Evolutionary conservation across 1,284 basidiomycete species (phyloP), one percentile per base, ranked within the genome.

Genomic region (Sanghuangporus weigelae): DNA sequence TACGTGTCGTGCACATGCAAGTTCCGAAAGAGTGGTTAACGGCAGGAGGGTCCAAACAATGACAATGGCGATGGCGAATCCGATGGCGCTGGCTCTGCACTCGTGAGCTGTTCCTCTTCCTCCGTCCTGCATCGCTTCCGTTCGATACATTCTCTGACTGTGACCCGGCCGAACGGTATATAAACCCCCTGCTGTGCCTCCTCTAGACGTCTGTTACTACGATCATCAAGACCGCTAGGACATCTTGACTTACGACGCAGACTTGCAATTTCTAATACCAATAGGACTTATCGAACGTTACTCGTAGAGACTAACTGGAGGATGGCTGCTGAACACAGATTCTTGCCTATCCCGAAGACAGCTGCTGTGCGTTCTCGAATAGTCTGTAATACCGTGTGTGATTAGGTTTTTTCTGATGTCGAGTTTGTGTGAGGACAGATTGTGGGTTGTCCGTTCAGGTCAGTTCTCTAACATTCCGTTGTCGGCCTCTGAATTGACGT

Each of bases 371-470:
- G 87, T 78, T 7, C 16, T 40, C 16, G n/a, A 55, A 8, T 40
- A 38, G 10, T 44, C 40, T 46, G 40, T 3, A 48, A 40, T 31
- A 59, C 31, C 50, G 38, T 57, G n/a, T 44, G 8, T 50, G 44
- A 11, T 7, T 7, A 2, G 16, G n/a, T 46, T 57, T 40, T 60
- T 35, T 36, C 59, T 53, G 46, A 63, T 23, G 42, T 36, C 51
- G 44, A 50, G 31, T 63, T 66, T 51, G 65, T 2, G 26, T 54
- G 23, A n/a, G n/a, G 54, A 46, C 60, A 90, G 87, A 84, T 90
- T 65, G 83, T 90, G 14, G 87, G 87, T 46, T 90, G 88, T 71
- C 88, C 87, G 3, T 90, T 90, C 78, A 87, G 86, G 86, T 87
- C 69, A 36, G 57, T 50, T 5, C 57, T 57, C 62, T 3, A 31